Evolutionary conservation across 371 early-diverging fungal species (phyloP).

Genomic region (Catenaria anguillulae): DNA sequence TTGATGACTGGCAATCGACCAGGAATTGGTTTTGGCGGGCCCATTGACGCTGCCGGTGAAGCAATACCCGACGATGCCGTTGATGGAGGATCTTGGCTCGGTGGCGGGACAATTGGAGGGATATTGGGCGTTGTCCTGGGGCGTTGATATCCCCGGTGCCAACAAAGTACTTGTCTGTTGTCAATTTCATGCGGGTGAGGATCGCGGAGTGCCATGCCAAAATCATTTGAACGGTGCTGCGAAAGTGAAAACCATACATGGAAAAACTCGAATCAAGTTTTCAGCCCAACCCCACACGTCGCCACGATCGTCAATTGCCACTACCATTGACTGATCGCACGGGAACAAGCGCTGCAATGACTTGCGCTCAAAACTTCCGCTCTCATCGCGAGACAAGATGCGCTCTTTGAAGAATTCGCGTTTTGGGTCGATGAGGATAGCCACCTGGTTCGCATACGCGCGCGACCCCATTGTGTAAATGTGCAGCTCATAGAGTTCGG

Average conservation of each 20-base stretch:
- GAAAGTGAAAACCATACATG: constrained; percentile 40
- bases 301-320: constrained; percentile 93
- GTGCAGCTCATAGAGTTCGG: constrained; percentile 78
- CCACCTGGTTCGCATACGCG: constrained; percentile 83
- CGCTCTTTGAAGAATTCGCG: constrained; percentile 67
- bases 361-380: constrained; percentile 72
- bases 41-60: neutral
- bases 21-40: neutral
- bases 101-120: constrained; percentile 12
- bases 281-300: constrained; percentile 95
- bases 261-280: constrained; percentile 72
- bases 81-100: constrained; percentile 24
- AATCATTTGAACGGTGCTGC: too few species aligned
- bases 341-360: constrained; percentile 84
- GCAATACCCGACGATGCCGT: neutral
- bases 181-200: neutral
- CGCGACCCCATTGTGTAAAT: constrained; percentile 99
- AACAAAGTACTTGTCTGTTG: constrained; percentile 69
- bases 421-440: constrained; percentile 75
- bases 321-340: constrained; percentile 90
- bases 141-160: constrained; percentile 92
- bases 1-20: constrained; percentile 11
- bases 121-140: too few species aligned
- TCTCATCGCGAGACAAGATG: constrained; percentile 92
- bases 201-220: too few species aligned